Conservation (phyloP, 1,284 basidiomycete species). For the Malassezia slooffiae region DNA sequence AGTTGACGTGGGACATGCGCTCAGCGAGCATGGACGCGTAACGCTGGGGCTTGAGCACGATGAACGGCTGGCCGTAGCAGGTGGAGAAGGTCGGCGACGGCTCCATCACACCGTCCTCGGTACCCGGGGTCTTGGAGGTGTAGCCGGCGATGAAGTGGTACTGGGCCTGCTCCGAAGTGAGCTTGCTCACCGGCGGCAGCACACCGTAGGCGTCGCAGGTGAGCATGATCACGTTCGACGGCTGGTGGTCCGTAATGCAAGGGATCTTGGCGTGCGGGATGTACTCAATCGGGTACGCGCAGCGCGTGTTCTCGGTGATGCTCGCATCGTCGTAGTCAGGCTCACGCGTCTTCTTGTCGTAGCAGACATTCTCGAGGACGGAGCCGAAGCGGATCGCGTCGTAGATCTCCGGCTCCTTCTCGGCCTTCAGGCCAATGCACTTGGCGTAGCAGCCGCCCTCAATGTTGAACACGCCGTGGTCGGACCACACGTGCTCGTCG, state of each 20-base stretch:
- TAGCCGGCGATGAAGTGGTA: conserved; percentile 57
- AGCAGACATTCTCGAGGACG: conserved; percentile 98
- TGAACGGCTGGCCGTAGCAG: conserved; percentile 97
- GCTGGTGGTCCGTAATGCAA: conserved; percentile 37
- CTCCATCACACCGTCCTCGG: conserved; percentile 93
- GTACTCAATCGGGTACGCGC: conserved; percentile 53
- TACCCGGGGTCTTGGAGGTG: conserved; percentile 88
- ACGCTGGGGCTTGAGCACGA: conserved; percentile 69
- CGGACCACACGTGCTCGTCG: conserved; percentile 47
- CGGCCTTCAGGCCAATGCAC: conserved; percentile 85
- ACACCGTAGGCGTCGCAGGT: conserved; percentile 98
- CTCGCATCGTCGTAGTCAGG: conserved; percentile 93
- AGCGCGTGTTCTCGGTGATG: conserved; percentile 98
- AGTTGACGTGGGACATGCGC: conserved; percentile 80
- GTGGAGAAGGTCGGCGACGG: conserved; percentile 99
- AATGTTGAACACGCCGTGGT: conserved; percentile 91
- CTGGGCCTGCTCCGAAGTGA: conserved; percentile 86
- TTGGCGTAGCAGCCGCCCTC: conserved; percentile 99
- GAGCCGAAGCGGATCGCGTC: conserved; percentile 88
- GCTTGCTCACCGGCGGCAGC: conserved; percentile 83
- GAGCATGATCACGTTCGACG: conserved; percentile 88
- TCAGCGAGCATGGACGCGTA: conserved; percentile 97
- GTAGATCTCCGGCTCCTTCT: conserved; percentile 96
- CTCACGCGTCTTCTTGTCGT: conserved; percentile 71
- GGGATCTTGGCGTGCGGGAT: conserved; percentile 79